Evolutionary conservation across 306 rosid genomes (phyloP), one percentile per base, ranked within the genome.

Genomic region (Fragaria nilgerrensis): DNA sequence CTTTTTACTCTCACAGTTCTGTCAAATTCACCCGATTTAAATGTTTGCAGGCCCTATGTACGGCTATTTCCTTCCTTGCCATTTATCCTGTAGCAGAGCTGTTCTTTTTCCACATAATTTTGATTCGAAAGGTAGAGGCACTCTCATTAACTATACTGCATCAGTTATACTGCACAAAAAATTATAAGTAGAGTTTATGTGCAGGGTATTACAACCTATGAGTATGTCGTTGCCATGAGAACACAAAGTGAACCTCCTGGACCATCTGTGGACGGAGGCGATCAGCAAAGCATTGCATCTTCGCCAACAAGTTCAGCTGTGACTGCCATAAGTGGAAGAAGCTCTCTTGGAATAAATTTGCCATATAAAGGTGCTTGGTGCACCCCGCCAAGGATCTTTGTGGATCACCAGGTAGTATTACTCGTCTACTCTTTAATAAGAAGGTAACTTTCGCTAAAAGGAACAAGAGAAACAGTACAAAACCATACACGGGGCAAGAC

Each of bases 141-240:
- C 49, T 50, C 39, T 65, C 78, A 25, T 5, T 2, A 0, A 27
- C 74, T 66, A 16, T 1, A 34, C 49, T 29, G 20, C 49, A 17
- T 50, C 52, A 62, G 47, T 11, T 25, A 50, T 17, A 64, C 11
- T 52, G 49, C 61, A 37, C 23, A 25, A 68, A 79, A 59, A 7
- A 32, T 32, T 64, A 64, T 3, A 64, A 55, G 34, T 73, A 27
- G 32, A 59, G 39, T 39, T 78, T 41, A 32, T 19, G 36, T 79
- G 43, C 85, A 90, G 97, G 97, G 97, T 72, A 92, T 92, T 74
- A 90, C 97, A 63, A 90, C 97, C 44, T 92, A 92, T 9, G 97
- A 92, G 83, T 90, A 92, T 80, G 96, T 92, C 0, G 87, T 92
- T 81, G 92, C 97, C 78, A 92, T 92, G 93, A 88, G 96, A 88